Percentiles rank a stretch among this genome's conserved stretches.
phyloP scores from a whole-genome alignment of 345 rosid genomes.

The Erucastrum elatum region DNA sequence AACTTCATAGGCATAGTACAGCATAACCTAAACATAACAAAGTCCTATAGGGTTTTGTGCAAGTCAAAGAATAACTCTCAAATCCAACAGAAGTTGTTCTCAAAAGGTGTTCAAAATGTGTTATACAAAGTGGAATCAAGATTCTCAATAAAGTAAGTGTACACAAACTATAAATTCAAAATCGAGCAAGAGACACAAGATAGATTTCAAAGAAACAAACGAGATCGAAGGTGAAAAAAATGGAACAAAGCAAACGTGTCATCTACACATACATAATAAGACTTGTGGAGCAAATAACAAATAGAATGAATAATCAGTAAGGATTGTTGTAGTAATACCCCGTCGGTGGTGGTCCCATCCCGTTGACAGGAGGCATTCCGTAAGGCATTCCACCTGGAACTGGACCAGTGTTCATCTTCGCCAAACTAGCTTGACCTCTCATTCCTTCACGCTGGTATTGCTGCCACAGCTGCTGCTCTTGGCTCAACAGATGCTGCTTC shows the following conservation, averaged over 20 bases:
- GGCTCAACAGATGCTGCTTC: constrained; percentile 62
- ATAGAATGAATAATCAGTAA: constrained; percentile 33
- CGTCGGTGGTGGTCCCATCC: constrained; percentile 39
- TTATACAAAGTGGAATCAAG: constrained; percentile 21
- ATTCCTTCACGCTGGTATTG: constrained; percentile 71
- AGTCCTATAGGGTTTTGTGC: neutral
- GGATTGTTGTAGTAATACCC: constrained; percentile 54
- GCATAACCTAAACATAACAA: neutral
- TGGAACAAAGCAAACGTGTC: constrained; percentile 17
- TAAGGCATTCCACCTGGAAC: constrained; percentile 56
- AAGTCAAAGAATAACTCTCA: constrained; percentile 5
- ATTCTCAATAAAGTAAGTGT: constrained; percentile 28
- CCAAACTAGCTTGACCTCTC: constrained; percentile 78
- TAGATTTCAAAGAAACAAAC: constrained; percentile 21
- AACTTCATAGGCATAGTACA: neutral
- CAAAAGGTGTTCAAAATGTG: constrained; percentile 1
- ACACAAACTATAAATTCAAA: constrained; percentile 34
- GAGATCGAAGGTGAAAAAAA: constrained; percentile 14
- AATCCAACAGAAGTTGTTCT: constrained; percentile 12
- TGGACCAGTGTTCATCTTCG: constrained; percentile 50
- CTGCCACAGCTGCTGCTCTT: constrained; percentile 82
- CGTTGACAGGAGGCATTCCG: constrained; percentile 59
- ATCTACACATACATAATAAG: constrained; percentile 32
- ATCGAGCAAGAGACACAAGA: constrained; percentile 9
- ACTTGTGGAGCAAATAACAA: constrained; percentile 11